phyloP scores from a whole-genome alignment of 306 rosid species.

The Cucumis cinereus region DNA sequence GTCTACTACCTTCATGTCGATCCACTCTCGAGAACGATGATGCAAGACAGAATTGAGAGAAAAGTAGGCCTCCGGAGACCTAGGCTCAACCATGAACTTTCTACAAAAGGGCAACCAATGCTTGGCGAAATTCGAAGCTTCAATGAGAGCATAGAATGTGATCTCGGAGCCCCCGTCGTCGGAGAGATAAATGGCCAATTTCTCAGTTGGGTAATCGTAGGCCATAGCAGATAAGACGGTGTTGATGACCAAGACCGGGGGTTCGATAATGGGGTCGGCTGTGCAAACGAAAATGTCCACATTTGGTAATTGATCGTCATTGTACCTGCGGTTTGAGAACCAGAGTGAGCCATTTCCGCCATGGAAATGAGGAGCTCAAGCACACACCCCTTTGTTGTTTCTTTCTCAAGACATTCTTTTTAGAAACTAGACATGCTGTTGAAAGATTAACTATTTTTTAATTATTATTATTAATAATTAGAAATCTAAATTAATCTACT shows the following conservation, averaged over 20 bases:
- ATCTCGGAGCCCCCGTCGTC: constrained; percentile 60
- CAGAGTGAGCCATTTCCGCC: neutral
- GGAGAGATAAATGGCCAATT: constrained; percentile 47
- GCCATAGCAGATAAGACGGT: constrained; percentile 47
- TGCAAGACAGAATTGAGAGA: constrained; percentile 3
- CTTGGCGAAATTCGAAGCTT: constrained; percentile 42
- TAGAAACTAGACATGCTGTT: too few relatives aligned
- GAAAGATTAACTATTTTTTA: too few relatives aligned
- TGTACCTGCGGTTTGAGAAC: constrained; percentile 19
- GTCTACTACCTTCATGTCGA: constrained; percentile 31
- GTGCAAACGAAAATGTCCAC: constrained; percentile 67
- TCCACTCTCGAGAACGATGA: constrained; percentile 15
- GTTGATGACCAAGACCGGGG: constrained; percentile 56
- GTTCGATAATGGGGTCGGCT: constrained; percentile 56
- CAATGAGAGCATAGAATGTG: constrained; percentile 52
- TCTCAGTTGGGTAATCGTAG: constrained; percentile 42
- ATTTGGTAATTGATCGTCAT: constrained; percentile 23
- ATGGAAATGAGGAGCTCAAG: neutral
- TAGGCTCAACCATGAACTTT: constrained; percentile 37
- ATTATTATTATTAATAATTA: too few relatives aligned
- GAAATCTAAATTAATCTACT: too few relatives aligned
- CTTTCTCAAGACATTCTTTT: too few relatives aligned
- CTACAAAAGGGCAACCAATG: constrained; percentile 59
- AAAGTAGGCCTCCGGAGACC: constrained; percentile 49
- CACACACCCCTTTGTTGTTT: neutral